phyloP scores from a whole-genome alignment of 176 grass and related monocot genomes.

The Alloteropsis semialata region DNA sequence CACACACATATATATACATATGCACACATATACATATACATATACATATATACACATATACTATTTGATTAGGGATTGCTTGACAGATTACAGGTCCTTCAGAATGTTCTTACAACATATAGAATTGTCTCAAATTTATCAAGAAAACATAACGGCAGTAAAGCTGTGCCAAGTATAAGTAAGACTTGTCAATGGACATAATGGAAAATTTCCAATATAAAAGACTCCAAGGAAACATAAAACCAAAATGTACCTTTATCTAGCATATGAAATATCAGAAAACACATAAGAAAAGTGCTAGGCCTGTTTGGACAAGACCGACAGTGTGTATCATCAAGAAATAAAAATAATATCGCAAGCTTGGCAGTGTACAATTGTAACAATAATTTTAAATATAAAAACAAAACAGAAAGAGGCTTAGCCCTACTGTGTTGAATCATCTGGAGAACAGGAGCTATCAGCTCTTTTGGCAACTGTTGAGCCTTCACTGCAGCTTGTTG shows the following conservation, averaged over 20 bases:
- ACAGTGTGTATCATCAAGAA: constrained; percentile 6
- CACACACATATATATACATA: too few species aligned
- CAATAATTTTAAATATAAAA: constrained; percentile 7
- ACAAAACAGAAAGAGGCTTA: constrained; percentile 19
- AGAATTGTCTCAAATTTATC: not conserved
- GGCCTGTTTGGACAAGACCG: not conserved
- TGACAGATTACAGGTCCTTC: not conserved
- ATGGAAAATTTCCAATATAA: constrained; percentile 2
- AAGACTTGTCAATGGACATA: not conserved
- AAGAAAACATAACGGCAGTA: not conserved
- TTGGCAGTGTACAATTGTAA: constrained; percentile 13
- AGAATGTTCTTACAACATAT: not conserved
- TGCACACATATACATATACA: too few species aligned
- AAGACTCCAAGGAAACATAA: not conserved
- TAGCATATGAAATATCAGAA: constrained; percentile 1
- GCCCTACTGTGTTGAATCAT: constrained; percentile 86
- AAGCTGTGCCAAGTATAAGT: not conserved
- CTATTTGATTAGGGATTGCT: not conserved
- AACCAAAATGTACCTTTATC: constrained; percentile 6
- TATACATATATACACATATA: too few species aligned
- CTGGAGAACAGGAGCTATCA: constrained; percentile 60
- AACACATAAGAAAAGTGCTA: constrained; percentile 22
- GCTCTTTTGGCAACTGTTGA: constrained; percentile 66
- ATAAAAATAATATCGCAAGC: not conserved
- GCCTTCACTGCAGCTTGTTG: constrained; percentile 66